Conservation (phyloP, 768 basidiomycete species). For the Candolleomyces eurysporus region DNA sequence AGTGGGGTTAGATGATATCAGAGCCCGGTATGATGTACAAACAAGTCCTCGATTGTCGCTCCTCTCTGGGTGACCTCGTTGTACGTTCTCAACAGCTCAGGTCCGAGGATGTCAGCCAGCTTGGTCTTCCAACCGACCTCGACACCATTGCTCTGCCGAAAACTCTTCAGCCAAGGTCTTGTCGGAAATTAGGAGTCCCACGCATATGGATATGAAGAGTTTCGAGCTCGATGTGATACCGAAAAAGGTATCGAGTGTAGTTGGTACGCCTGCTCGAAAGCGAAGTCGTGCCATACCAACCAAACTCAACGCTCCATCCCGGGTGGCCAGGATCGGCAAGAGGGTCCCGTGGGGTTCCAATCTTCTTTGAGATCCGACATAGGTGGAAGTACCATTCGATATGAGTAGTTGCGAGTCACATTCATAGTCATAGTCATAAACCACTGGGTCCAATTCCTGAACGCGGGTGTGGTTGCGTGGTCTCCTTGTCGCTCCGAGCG, state of each 20-base stretch:
- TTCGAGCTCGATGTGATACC: conserved; percentile 46
- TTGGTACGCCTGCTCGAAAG: conserved; percentile 24
- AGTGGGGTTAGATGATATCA: neutral
- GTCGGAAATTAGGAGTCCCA: conserved; percentile 39
- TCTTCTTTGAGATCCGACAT: conserved; percentile 24
- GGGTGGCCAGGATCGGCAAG: conserved; percentile 23
- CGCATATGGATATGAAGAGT: conserved; percentile 36
- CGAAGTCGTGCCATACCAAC: conserved; percentile 30
- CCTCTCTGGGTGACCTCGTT: conserved; percentile 34
- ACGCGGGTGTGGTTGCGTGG: no score
- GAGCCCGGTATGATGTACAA: conserved; percentile 43
- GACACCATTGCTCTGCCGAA: conserved; percentile 11
- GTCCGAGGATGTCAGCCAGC: conserved; percentile 29
- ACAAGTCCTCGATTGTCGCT: conserved; percentile 38
- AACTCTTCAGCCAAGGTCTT: conserved; percentile 28
- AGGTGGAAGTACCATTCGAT: conserved; percentile 21
- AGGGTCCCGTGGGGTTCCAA: conserved; percentile 40
- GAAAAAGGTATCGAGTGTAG: conserved; percentile 42
- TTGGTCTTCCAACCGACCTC: conserved; percentile 37
- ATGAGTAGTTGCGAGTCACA: conserved; percentile 13
- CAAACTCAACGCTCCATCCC: conserved; percentile 38
- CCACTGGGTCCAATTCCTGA: no score
- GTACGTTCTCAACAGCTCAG: conserved; percentile 35
- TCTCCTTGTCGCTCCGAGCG: no score
- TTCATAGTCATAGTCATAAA: no score